These are phyloP conservation scores for Clavispora santaluciae DNA, from an alignment of 805 yeast genomes.

Conservation along the genomic window DNA sequence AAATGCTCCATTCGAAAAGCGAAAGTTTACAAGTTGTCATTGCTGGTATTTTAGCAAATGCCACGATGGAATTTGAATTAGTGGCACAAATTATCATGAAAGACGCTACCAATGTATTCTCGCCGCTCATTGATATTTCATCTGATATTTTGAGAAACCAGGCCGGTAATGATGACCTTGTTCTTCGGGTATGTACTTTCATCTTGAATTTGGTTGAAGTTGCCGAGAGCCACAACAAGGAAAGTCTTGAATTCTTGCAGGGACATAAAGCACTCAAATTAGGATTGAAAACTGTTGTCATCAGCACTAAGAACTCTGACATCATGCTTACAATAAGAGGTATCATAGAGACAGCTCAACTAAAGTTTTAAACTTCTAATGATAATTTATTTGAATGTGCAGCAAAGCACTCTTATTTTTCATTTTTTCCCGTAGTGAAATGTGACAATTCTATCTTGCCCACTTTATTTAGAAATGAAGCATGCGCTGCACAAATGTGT, in stretches of 20 bases:
- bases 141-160: constrained; percentile 23
- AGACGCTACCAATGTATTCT: constrained; percentile 8
- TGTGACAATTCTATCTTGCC: not conserved
- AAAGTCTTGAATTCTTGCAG: not conserved
- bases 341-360: constrained; percentile 8
- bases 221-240: constrained; percentile 3
- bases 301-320: constrained; percentile 3
- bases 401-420: not conserved
- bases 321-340: constrained; percentile 9
- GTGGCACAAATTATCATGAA: constrained; percentile 23
- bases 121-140: constrained; percentile 17
- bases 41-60: constrained; percentile 38
- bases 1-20: constrained; percentile 30
- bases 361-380: constrained; percentile 4
- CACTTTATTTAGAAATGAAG: constrained; percentile 27
- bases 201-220: constrained; percentile 19
- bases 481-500: constrained; percentile 37
- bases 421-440: not conserved
- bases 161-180: constrained; percentile 19
- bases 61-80: constrained; percentile 35
- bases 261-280: not conserved
- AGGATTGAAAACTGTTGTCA: constrained; percentile 4
- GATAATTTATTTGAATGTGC: too few species aligned
- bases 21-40: constrained; percentile 21
- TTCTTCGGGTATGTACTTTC: constrained; percentile 24